Conservation (phyloP, 805 yeast genomes). For the Ogataea nitratoaversa region DNA sequence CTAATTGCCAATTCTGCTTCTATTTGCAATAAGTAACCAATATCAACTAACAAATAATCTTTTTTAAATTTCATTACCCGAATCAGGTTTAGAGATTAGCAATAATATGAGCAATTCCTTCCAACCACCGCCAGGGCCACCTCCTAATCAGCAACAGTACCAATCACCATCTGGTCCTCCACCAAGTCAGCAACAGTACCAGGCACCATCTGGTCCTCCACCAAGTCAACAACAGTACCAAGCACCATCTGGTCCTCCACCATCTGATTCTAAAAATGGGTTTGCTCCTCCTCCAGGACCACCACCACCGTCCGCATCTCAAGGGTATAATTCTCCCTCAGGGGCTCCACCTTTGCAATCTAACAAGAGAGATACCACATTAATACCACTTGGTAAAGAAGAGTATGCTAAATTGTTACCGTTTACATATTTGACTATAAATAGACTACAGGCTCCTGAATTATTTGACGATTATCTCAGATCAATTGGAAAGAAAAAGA, state of each 20-base stretch:
- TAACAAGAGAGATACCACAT: constrained; percentile 4
- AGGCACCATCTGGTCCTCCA: constrained; percentile 2
- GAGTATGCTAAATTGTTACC: constrained; percentile 17
- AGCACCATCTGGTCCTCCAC: constrained; percentile 4
- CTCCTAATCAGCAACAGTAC: background rate
- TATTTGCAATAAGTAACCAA: too few species aligned
- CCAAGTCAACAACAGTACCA: background rate
- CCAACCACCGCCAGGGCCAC: background rate
- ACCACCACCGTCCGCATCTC: constrained; percentile 4
- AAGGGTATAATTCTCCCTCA: constrained; percentile 4
- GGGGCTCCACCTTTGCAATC: background rate
- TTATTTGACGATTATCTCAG: constrained; percentile 19
- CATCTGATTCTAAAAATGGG: background rate
- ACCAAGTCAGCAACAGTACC: background rate
- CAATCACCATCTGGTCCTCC: constrained; percentile 2
- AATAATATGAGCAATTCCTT: too few species aligned
- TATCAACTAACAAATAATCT: too few species aligned
- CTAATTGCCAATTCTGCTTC: too few species aligned
- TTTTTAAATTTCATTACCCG: too few species aligned
- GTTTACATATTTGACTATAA: constrained; percentile 17
- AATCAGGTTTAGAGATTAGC: too few species aligned
- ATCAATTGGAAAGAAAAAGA: constrained; percentile 17
- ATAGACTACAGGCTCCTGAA: constrained; percentile 21
- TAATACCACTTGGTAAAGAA: constrained; percentile 5
- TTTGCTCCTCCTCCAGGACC: constrained; percentile 5